Evolutionary conservation across 78 protist species (phyloP).

Genomic region (Mastigamoeba balamuthi): DNA sequence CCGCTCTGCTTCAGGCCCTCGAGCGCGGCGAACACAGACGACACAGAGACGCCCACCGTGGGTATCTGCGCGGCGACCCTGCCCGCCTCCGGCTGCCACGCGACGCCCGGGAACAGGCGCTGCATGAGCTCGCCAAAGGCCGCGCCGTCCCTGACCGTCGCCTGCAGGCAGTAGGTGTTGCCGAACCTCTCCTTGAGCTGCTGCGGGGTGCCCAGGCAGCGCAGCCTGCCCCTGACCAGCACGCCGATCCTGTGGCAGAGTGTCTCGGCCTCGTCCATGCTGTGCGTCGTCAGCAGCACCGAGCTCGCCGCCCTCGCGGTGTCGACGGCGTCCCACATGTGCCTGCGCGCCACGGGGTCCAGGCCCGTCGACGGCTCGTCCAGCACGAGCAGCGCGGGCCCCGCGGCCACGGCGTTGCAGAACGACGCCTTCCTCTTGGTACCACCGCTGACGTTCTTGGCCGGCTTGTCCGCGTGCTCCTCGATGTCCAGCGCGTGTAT

Average conservation of each 20-base stretch:
- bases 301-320: slow-evolving; percentile 6
- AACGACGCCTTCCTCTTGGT: slow-evolving; percentile 50
- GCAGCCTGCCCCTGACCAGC: slow-evolving; percentile 33
- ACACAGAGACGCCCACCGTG: too few species aligned
- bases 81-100: too few species aligned
- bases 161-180: background rate
- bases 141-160: too few species aligned
- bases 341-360: slow-evolving; percentile 46
- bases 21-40: too few species aligned
- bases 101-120: too few species aligned
- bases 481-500: background rate
- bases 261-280: slow-evolving; percentile 78
- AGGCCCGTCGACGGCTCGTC: slow-evolving; percentile 69
- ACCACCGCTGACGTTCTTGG: slow-evolving; percentile 46
- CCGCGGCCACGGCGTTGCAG: slow-evolving; percentile 47
- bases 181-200: background rate
- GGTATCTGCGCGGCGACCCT: too few species aligned
- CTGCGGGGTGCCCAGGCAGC: slow-evolving; percentile 37
- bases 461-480: background rate
- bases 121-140: too few species aligned
- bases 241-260: slow-evolving; percentile 57
- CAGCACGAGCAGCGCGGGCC: slow-evolving; percentile 24
- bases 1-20: too few species aligned
- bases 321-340: slow-evolving; percentile 38
- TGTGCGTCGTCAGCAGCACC: slow-evolving; percentile 67